Conservation (phyloP, 2,329 filamentous ascomycete genomes). For the Waltergamsia citrina region DNA sequence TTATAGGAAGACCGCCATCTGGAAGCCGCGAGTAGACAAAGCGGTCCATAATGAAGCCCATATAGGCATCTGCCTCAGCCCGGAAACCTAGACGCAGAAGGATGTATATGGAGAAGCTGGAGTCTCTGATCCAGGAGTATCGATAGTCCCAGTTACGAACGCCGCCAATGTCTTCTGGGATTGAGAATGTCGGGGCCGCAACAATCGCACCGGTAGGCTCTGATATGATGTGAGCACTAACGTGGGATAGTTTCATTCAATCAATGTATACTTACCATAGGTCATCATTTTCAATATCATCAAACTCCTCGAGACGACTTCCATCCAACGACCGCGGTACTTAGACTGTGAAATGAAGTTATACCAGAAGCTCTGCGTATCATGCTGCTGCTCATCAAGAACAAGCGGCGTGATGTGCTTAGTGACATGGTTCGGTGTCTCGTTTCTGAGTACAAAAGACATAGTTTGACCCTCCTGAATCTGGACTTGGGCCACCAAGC, state of each 20-base stretch:
- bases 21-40: conserved; percentile 51
- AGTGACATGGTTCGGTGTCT: conserved; percentile 47
- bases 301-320: conserved; percentile 61
- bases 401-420: conserved; percentile 46
- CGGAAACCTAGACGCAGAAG: conserved; percentile 67
- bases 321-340: conserved; percentile 64
- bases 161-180: conserved; percentile 66
- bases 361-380: conserved; percentile 64
- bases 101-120: conserved; percentile 71
- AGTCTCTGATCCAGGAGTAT: conserved; percentile 72
- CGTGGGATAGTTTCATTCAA: neutral
- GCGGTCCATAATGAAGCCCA: conserved; percentile 66
- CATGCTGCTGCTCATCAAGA: conserved; percentile 54
- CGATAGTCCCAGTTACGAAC: conserved; percentile 61
- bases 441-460: conserved; percentile 59
- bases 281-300: conserved; percentile 70
- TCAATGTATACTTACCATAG: conserved; percentile 29
- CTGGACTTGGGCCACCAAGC: conserved; percentile 49
- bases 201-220: conserved; percentile 73
- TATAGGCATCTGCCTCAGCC: conserved; percentile 68
- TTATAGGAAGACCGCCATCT: conserved; percentile 61
- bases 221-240: conserved; percentile 5
- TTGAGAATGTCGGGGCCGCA: conserved; percentile 67
- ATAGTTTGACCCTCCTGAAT: conserved; percentile 58
- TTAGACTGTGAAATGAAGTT: conserved; percentile 63